These are phyloP conservation scores for Brasenia schreberi DNA, from an alignment of 164 flowering plant species.

Conservation along the genomic window DNA sequence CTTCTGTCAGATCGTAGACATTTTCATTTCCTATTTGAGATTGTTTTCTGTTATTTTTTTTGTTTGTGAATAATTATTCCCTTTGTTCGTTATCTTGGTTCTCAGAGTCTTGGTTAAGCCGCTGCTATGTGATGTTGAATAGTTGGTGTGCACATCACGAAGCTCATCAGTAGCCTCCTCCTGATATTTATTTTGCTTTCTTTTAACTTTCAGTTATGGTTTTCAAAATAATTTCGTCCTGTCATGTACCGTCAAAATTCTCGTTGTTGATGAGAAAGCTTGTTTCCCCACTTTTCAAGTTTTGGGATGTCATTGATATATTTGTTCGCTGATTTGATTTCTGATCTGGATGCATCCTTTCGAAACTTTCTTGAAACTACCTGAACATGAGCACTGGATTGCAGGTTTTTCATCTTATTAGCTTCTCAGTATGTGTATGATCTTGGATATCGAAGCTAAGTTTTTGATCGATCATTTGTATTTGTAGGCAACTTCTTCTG, in stretches of 20 bases:
- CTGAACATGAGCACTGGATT: too few relatives aligned
- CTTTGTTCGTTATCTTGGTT: neutral
- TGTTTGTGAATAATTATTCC: neutral
- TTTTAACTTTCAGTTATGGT: too few relatives aligned
- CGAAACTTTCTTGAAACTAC: too few relatives aligned
- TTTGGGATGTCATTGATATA: too few relatives aligned
- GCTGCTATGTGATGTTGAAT: neutral
- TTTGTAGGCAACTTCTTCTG: constrained; percentile 12
- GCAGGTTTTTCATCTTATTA: too few relatives aligned
- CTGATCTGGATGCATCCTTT: too few relatives aligned
- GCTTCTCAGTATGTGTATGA: too few relatives aligned
- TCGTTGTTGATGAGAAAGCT: too few relatives aligned
- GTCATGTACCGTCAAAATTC: too few relatives aligned
- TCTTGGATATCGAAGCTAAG: constrained; percentile 5
- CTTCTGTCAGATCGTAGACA: neutral
- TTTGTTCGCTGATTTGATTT: too few relatives aligned
- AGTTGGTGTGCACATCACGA: neutral
- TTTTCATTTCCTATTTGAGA: neutral
- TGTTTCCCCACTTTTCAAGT: too few relatives aligned
- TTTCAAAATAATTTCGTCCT: too few relatives aligned
- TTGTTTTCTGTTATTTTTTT: neutral
- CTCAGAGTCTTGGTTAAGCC: neutral
- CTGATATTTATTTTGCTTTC: neutral
- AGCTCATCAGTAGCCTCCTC: constrained; percentile 1
- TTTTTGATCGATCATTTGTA: constrained; percentile 16